Evolutionary conservation across 106 monocot species (phyloP).

Genomic region (Allium sativum): DNA sequence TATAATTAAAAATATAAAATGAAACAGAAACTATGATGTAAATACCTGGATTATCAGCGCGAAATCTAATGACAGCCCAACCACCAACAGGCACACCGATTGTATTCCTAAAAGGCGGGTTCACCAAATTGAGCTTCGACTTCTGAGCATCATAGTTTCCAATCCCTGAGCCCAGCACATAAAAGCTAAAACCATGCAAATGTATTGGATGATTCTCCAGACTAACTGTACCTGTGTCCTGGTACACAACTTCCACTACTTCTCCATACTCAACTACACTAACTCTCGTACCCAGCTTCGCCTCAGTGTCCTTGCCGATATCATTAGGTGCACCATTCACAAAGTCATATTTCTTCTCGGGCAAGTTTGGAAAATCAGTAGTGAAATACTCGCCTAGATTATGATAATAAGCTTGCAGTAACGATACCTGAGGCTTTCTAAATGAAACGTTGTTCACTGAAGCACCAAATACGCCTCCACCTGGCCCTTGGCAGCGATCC

Average conservation of each 20-base stretch:
- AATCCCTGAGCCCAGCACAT: slow-evolving; percentile 37
- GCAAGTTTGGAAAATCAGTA: slow-evolving; percentile 28
- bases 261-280: slow-evolving; percentile 28
- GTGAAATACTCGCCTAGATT: slow-evolving; percentile 17
- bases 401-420: slow-evolving; percentile 33
- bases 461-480: slow-evolving; percentile 46
- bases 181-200: slow-evolving; percentile 50
- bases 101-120: slow-evolving; percentile 43
- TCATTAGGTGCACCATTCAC: slow-evolving; percentile 34
- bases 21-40: not conserved
- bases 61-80: slow-evolving; percentile 46
- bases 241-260: slow-evolving; percentile 48
- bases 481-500: slow-evolving; percentile 45
- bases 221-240: slow-evolving; percentile 41
- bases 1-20: not conserved
- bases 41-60: slow-evolving; percentile 43
- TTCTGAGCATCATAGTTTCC: slow-evolving; percentile 31
- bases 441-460: slow-evolving; percentile 49
- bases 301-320: slow-evolving; percentile 35
- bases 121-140: slow-evolving; percentile 31
- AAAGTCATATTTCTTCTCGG: slow-evolving; percentile 31
- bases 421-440: slow-evolving; percentile 14
- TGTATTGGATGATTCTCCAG: slow-evolving; percentile 52
- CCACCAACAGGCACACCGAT: slow-evolving; percentile 38
- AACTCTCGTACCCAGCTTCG: slow-evolving; percentile 21